Evolutionary conservation across 2,329 filamentous ascomycete species (phyloP).

Genomic region (Pseudogymnoascus sp.): DNA sequence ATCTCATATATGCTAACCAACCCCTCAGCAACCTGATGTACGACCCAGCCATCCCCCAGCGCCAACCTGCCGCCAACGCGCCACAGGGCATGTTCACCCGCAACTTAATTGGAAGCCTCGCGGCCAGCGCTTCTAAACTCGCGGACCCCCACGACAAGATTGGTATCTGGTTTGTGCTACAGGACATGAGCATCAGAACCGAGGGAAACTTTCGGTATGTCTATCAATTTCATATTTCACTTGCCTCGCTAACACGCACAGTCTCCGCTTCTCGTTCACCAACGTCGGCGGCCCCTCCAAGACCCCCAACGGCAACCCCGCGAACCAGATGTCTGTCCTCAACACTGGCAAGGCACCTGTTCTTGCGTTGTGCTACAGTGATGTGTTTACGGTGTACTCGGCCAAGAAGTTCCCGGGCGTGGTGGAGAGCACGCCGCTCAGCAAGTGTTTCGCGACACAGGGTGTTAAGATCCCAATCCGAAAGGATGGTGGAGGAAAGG

Average conservation of each 20-base stretch:
- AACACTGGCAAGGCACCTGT: constrained; percentile 73
- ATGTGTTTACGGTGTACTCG: constrained; percentile 86
- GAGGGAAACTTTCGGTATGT: constrained; percentile 81
- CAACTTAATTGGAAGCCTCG: constrained; percentile 86
- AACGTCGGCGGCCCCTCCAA: constrained; percentile 57
- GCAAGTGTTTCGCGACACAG: constrained; percentile 86
- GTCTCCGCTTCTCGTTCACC: constrained; percentile 66
- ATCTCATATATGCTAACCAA: constrained; percentile 11
- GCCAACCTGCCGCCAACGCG: constrained; percentile 23
- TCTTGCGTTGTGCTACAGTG: constrained; percentile 76
- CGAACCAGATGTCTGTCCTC: constrained; percentile 39
- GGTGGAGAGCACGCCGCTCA: constrained; percentile 83
- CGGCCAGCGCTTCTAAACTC: constrained; percentile 79
- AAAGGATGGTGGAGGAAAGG: constrained; percentile 55
- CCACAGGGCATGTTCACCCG: constrained; percentile 84
- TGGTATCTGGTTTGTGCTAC: constrained; percentile 93
- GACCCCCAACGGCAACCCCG: constrained; percentile 28
- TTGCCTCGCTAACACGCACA: constrained; percentile 23
- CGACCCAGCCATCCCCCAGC: constrained; percentile 14
- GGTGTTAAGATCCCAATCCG: constrained; percentile 95
- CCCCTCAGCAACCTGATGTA: neutral
- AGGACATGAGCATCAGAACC: constrained; percentile 88
- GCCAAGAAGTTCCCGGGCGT: constrained; percentile 98
- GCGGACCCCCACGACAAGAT: constrained; percentile 70
- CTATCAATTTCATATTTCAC: neutral